Base-by-base conservation (phyloP, 1,284 basidiomycete genomes). In the Cutaneotrichosporon cutaneum region DNA sequence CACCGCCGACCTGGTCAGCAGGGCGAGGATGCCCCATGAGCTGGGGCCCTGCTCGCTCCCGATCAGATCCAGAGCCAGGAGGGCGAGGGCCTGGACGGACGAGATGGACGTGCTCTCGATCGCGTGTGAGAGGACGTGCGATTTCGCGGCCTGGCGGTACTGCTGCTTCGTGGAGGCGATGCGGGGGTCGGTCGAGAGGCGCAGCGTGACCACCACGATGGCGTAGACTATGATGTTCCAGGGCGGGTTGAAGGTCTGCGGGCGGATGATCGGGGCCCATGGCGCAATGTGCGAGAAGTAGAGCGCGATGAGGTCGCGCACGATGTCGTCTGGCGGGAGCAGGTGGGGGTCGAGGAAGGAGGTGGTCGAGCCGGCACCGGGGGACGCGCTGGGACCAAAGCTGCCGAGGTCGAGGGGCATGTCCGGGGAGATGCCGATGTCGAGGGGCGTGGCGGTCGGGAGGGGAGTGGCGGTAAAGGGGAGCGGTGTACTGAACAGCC, bases 191-290 rank as follows among this genome's bases (percentile, higher is more conserved):
- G 58, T 62, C 2, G 73, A 75, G 11, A 79, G 66, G 0, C 79
- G 73, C 13, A 80, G 62, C 1, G 74, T 71, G 21, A 80, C 70
- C 10, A 76, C 78, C 33, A 79, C 76, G 27, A 80, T 80, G 21
- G 78, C 79, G 64, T 80, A 73, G 14, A 76, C 73, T 21, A 75
- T 69, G 11, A 79, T 77, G 32, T 65, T 70, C 78, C 77, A 79
- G 2, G 77, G 77, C 6, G 74, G 68, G 11, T 69, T 54, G 44
- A 71, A 70, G 16, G 60, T 58, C 9, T 61, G 60, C 4, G 74
- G 74, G 7, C 71, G 67, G 30, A 79, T 63, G 59, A 80, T 77
- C 2, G 77, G 77, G n/a, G 76, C 74, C 75, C 77, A 79, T 11
- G 78, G 77, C 42, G 74, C 71, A 21, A 80, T 75, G 52, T 76